Conservation (phyloP, 108 stramenopile species). For the Fragilariopsis cylindrus region DNA sequence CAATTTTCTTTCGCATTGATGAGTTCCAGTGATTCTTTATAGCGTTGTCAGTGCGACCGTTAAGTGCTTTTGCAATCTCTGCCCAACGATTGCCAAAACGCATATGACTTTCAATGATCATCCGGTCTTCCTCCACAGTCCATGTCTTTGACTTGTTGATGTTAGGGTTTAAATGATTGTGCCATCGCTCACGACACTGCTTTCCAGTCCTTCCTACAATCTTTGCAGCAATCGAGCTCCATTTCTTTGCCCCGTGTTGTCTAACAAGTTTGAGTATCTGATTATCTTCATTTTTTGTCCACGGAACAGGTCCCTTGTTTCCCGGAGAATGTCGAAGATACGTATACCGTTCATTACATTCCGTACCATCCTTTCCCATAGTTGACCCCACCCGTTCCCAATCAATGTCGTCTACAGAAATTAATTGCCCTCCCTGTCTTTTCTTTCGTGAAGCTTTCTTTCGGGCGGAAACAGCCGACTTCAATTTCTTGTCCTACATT, state of each 20-base stretch:
- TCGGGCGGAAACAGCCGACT: constrained; percentile 27
- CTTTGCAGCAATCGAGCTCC: constrained; percentile 73
- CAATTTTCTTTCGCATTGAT: constrained; percentile 88
- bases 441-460: constrained; percentile 26
- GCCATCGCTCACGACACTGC: constrained; percentile 98
- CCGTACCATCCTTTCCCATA: constrained; percentile 21
- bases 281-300: constrained; percentile 75
- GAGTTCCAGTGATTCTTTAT: constrained; percentile 99
- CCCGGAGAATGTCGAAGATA: constrained; percentile 23
- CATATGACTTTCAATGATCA: constrained; percentile 78
- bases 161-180: constrained; percentile 96
- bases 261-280: constrained; percentile 50
- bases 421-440: constrained; percentile 9
- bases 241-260: constrained; percentile 73
- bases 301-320: constrained; percentile 46
- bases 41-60: constrained; percentile 96
- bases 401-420: constrained; percentile 17
- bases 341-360: constrained; percentile 28
- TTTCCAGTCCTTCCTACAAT: constrained; percentile 92
- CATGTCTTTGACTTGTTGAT: constrained; percentile 86
- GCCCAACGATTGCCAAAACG: constrained; percentile 92
- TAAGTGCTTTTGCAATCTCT: constrained; percentile 86
- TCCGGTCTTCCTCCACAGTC: constrained; percentile 86
- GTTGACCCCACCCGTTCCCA: constrained; percentile 32
- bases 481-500: constrained; percentile 36